Conservation (phyloP, 2,329 filamentous ascomycete genomes). For the Samsoniella hepiali region DNA sequence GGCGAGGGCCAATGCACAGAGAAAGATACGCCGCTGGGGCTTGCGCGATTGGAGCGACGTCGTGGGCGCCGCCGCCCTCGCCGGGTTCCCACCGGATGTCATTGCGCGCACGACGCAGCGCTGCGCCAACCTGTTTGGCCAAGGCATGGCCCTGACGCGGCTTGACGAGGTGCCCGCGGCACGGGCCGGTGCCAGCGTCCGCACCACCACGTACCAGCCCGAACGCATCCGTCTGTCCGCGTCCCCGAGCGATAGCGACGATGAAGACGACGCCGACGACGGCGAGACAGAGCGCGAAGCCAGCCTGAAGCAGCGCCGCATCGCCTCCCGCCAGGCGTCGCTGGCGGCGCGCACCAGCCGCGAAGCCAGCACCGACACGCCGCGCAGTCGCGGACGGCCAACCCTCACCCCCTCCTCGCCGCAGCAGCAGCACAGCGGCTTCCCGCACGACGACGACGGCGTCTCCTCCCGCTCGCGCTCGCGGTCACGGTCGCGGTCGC, state of each 20-base stretch:
- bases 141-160: constrained; percentile 64
- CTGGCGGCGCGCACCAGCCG: constrained; percentile 26
- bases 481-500: constrained; percentile 27
- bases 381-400: neutral
- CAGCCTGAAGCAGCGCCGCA: constrained; percentile 29
- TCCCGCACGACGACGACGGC: constrained; percentile 19
- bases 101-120: constrained; percentile 68
- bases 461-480: constrained; percentile 22
- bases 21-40: constrained; percentile 36
- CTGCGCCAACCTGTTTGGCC: constrained; percentile 71
- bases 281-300: constrained; percentile 26
- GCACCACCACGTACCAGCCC: constrained; percentile 31
- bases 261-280: constrained; percentile 26
- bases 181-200: constrained; percentile 24
- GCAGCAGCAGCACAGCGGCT: constrained; percentile 19
- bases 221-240: constrained; percentile 26
- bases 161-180: constrained; percentile 39
- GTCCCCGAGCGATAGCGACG: constrained; percentile 25
- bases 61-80: constrained; percentile 71
- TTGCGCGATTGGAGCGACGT: constrained; percentile 83
- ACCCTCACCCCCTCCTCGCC: constrained; percentile 17
- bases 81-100: constrained; percentile 63
- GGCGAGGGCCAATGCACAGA: constrained; percentile 24
- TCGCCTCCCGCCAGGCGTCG: constrained; percentile 31
- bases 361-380: constrained; percentile 7